Percentiles rank a stretch among this genome's conserved stretches.
Evolutionary conservation across 2,329 filamentous ascomycete genomes (phyloP).

Genomic region (Colletotrichum sp.): DNA sequence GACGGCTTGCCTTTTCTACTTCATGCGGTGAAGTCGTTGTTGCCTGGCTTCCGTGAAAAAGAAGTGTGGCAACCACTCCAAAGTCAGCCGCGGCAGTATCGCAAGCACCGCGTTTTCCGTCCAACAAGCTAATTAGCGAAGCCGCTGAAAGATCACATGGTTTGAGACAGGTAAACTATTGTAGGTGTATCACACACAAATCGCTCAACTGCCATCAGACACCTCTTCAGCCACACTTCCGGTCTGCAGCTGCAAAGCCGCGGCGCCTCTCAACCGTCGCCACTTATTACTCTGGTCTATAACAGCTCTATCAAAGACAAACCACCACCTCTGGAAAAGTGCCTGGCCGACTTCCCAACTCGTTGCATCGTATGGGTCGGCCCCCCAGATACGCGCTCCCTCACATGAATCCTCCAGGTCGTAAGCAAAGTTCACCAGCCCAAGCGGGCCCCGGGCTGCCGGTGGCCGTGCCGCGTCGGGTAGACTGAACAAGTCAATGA

Average conservation of each 20-base stretch:
- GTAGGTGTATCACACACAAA: neutral
- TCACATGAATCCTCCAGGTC: constrained; percentile 61
- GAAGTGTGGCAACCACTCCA: neutral
- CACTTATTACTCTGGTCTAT: constrained; percentile 59
- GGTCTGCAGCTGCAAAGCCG: constrained; percentile 4
- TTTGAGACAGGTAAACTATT: neutral
- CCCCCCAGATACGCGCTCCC: constrained; percentile 54
- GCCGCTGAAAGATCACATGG: neutral
- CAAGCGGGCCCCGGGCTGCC: constrained; percentile 48
- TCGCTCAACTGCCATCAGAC: neutral
- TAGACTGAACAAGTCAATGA: constrained; percentile 56
- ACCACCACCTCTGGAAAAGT: constrained; percentile 67
- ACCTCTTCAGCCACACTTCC: neutral
- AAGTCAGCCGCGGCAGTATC: neutral
- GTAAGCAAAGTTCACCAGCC: constrained; percentile 56
- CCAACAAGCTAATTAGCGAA: neutral
- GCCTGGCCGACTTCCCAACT: constrained; percentile 64
- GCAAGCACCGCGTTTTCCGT: neutral
- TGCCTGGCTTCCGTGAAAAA: neutral
- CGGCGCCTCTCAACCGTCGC: constrained; percentile 50
- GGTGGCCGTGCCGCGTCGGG: constrained; percentile 53
- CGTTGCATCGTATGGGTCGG: constrained; percentile 50
- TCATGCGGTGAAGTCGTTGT: neutral
- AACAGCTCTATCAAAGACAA: constrained; percentile 58
- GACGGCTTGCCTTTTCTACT: neutral